Conservation (phyloP, 1,284 basidiomycete genomes). For the Trametes versicolor region DNA sequence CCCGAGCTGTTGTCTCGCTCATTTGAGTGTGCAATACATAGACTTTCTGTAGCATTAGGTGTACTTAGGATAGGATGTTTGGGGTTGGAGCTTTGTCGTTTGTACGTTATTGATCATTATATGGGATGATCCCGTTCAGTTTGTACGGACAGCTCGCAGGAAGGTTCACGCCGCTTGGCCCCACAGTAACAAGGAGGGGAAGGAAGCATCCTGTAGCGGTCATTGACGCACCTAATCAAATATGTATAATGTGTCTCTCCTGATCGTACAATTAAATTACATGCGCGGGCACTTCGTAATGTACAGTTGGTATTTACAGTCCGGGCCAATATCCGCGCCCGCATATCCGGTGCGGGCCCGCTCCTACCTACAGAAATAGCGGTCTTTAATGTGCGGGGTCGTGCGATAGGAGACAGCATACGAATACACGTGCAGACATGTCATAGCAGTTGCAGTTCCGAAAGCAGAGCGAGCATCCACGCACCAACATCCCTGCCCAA, state of each 20-base stretch:
- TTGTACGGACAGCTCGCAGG: neutral
- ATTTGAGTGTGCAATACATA: neutral
- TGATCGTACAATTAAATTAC: slow-evolving; percentile 34
- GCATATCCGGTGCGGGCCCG: neutral
- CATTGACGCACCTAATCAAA: too few relatives aligned
- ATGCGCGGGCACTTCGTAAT: slow-evolving; percentile 10
- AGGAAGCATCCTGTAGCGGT: too few relatives aligned
- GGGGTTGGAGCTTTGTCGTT: neutral
- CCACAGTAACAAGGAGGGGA: too few relatives aligned
- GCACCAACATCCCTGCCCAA: neutral
- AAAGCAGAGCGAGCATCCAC: slow-evolving; percentile 5
- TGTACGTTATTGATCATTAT: slow-evolving; percentile 15
- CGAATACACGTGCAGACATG: neutral
- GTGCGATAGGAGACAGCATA: neutral
- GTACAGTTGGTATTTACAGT: slow-evolving; percentile 30
- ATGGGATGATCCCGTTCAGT: slow-evolving; percentile 20
- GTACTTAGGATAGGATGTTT: slow-evolving; percentile 1
- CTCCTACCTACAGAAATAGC: neutral
- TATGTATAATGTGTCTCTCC: neutral
- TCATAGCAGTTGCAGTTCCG: slow-evolving; percentile 2
- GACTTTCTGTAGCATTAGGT: slow-evolving; percentile 20
- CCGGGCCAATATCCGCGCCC: slow-evolving; percentile 15
- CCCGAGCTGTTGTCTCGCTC: neutral
- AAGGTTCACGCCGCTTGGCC: too few relatives aligned
- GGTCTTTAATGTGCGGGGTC: neutral